These are phyloP conservation scores for Teunomyces aglyptinius DNA, from an alignment of 805 yeast species.

Conservation along the genomic window DNA sequence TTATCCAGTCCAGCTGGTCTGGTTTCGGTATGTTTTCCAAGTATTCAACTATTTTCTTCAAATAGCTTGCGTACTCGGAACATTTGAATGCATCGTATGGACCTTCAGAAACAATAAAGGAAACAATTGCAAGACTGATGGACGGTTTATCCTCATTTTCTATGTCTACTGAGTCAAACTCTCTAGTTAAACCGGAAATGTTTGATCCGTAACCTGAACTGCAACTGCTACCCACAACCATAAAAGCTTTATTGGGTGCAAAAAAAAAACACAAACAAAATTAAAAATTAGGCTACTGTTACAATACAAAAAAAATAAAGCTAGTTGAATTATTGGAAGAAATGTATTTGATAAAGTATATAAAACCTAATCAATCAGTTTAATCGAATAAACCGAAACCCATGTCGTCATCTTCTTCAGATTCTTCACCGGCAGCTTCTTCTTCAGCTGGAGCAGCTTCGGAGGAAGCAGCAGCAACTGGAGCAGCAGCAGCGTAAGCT, in stretches of 20 bases:
- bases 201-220: not conserved
- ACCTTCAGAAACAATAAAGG: not conserved
- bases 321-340: slow-evolving; percentile 4
- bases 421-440: slow-evolving; percentile 73
- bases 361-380: slow-evolving; percentile 22
- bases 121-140: not conserved
- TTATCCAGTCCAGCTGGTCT: not conserved
- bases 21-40: not conserved
- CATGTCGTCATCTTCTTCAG: slow-evolving; percentile 80
- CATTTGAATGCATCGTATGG: slow-evolving; percentile 2
- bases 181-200: not conserved
- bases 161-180: not conserved
- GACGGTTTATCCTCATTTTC: not conserved
- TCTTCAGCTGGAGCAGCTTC: slow-evolving; percentile 62
- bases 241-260: slow-evolving; percentile 3
- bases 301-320: not conserved
- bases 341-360: slow-evolving; percentile 1
- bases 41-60: not conserved
- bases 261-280: slow-evolving; percentile 1
- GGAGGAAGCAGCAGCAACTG: slow-evolving; percentile 85
- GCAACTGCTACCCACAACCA: not conserved
- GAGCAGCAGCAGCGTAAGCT: slow-evolving; percentile 99
- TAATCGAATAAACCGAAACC: slow-evolving; percentile 99
- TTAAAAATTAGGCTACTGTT: too few relatives aligned
- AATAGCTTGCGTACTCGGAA: not conserved